A percentile compares a stretch with the other conserved stretches of the same genome.
phyloP scores from a whole-genome alignment of 257 asterid species.

The Scutellaria baicalensis region DNA sequence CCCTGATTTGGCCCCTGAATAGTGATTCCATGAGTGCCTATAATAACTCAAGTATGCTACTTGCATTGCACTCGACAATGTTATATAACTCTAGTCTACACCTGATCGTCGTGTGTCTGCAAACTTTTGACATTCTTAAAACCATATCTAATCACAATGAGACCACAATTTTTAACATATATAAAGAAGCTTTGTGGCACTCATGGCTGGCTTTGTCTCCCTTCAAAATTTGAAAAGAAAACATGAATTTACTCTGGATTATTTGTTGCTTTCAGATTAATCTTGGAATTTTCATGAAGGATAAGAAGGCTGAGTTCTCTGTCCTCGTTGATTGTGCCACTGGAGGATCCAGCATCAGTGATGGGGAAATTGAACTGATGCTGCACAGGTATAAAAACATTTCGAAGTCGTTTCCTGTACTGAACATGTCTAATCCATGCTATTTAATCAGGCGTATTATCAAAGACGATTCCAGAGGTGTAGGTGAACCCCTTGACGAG shows the following conservation, averaged over 20 bases:
- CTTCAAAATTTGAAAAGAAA: neutral
- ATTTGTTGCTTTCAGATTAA: conserved; percentile 42
- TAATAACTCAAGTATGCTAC: too few relatives aligned
- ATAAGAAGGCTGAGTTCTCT: conserved; percentile 60
- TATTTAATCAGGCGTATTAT: conserved; percentile 48
- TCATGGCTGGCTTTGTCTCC: neutral
- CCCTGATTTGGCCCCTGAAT: neutral
- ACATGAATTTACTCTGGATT: neutral
- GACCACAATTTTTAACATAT: neutral
- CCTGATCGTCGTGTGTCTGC: too few relatives aligned
- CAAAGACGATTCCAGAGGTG: conserved; percentile 58
- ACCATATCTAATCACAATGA: neutral
- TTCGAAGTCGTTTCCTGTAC: neutral
- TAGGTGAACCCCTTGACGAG: conserved; percentile 65
- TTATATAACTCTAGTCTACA: too few relatives aligned
- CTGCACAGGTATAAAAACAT: conserved; percentile 55
- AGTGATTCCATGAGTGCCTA: neutral
- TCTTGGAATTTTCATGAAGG: conserved; percentile 63
- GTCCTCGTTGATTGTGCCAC: conserved; percentile 80
- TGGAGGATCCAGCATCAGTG: conserved; percentile 80
- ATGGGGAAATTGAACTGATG: conserved; percentile 88
- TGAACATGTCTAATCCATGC: neutral
- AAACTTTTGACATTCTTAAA: neutral
- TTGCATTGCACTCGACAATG: too few relatives aligned
- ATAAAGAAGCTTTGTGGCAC: neutral